Percentiles rank a stretch among this genome's conserved stretches.
Conservation (phyloP, 2,329 filamentous ascomycete species). For the Paramyrothecium roridum region DNA sequence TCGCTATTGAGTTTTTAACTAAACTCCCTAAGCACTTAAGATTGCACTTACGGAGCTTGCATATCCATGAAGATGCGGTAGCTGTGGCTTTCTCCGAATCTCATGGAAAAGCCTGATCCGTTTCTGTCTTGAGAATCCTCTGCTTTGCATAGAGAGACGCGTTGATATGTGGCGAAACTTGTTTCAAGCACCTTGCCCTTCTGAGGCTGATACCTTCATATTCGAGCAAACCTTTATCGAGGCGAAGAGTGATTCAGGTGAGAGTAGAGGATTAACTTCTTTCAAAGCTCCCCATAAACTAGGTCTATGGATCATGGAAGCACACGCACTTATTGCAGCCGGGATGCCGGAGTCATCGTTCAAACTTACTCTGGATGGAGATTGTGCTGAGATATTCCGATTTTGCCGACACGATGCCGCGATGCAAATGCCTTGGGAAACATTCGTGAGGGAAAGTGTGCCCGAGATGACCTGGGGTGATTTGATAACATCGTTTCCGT, state of each 20-base stretch:
- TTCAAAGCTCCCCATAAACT: background rate
- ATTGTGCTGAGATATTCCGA: background rate
- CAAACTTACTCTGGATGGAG: background rate
- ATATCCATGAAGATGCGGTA: constrained; percentile 2
- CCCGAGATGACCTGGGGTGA: too few relatives aligned
- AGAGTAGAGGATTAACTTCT: background rate
- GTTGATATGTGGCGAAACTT: constrained; percentile 1
- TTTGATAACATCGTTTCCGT: too few relatives aligned
- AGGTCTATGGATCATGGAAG: background rate
- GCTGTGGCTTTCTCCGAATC: background rate
- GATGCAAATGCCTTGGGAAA: background rate
- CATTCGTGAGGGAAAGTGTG: too few relatives aligned
- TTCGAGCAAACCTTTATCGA: background rate
- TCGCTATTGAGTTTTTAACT: constrained; percentile 6
- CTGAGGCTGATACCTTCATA: background rate
- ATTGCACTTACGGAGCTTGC: background rate
- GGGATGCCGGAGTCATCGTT: background rate
- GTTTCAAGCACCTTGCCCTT: background rate
- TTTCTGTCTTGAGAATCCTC: constrained; percentile 5
- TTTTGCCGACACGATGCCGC: background rate
- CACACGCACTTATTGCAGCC: background rate
- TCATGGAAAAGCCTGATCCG: constrained; percentile 3
- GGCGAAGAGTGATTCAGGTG: background rate
- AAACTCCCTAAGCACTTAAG: background rate
- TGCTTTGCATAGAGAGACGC: constrained; percentile 7